Evolutionary conservation across 2,329 filamentous ascomycete species (phyloP).

Genomic region (Aureobasidium sp.): DNA sequence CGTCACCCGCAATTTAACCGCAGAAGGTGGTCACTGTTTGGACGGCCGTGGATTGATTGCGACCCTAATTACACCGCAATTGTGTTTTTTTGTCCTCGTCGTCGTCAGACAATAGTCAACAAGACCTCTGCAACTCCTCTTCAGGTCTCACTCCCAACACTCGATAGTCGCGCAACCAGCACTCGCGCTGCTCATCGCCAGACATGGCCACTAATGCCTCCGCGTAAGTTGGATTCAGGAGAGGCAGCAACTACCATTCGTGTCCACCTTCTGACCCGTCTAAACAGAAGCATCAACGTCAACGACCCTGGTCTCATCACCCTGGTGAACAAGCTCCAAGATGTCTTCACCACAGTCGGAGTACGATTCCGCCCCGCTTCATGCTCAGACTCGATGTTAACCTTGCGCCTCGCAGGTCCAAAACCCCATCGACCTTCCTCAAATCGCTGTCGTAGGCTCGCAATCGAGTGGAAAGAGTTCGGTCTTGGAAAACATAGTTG

Average conservation of each 20-base stretch:
- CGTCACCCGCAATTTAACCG: neutral
- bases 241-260: constrained; percentile 1
- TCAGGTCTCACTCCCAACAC: neutral
- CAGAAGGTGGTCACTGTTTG: no score
- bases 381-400: constrained; percentile 18
- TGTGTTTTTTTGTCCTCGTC: neutral
- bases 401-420: constrained; percentile 59
- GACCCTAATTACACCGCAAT: neutral
- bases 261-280: neutral
- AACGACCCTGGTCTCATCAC: constrained; percentile 65
- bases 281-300: constrained; percentile 56
- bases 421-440: constrained; percentile 97
- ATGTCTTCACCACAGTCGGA: constrained; percentile 97
- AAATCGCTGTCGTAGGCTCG: constrained; percentile 96
- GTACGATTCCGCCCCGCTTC: constrained; percentile 41
- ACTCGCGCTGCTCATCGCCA: neutral
- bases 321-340: constrained; percentile 97
- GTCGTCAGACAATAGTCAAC: neutral
- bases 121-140: neutral
- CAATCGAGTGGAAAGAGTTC: constrained; percentile 99
- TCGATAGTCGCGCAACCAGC: neutral
- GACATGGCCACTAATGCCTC: constrained; percentile 19
- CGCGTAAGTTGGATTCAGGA: constrained; percentile 15
- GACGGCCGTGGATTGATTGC: no score
- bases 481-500: constrained; percentile 96